A percentile compares a stretch with the other conserved stretches of the same genome.
These are phyloP conservation scores for Taiozyma sp. DNA, from an alignment of 1,139 yeast genomes.

Conservation along the genomic window DNA sequence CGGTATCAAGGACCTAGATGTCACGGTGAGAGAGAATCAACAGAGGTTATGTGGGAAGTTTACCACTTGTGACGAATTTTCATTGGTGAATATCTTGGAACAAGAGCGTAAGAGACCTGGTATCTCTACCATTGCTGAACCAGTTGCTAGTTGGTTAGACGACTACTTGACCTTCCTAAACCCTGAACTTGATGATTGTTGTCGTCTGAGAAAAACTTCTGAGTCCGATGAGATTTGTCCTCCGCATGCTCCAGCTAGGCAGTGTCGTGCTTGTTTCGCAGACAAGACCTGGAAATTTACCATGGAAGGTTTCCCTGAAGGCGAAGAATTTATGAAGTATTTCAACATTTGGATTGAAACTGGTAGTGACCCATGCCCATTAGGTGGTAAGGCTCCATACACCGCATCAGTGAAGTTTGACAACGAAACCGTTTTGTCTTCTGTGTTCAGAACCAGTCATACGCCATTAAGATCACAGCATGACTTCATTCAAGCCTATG, in stretches of 20 bases:
- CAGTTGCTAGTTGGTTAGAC: constrained; percentile 90
- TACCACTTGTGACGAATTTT: constrained; percentile 73
- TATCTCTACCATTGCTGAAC: constrained; percentile 67
- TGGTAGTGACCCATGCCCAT: constrained; percentile 88
- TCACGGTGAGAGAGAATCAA: constrained; percentile 59
- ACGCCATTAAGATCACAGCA: constrained; percentile 73
- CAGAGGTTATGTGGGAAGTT: constrained; percentile 82
- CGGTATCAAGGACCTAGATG: constrained; percentile 62
- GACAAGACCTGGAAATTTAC: constrained; percentile 60
- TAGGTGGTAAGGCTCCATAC: constrained; percentile 95
- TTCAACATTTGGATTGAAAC: constrained; percentile 79
- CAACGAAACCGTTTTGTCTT: constrained; percentile 43
- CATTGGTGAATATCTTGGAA: constrained; percentile 79
- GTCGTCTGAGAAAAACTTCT: constrained; percentile 54
- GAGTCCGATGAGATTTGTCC: constrained; percentile 52
- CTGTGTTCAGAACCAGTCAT: constrained; percentile 80
- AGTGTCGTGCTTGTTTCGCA: constrained; percentile 68
- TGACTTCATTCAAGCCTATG: constrained; percentile 80
- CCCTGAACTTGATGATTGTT: constrained; percentile 84
- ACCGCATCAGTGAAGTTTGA: constrained; percentile 50
- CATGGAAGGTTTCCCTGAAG: constrained; percentile 85
- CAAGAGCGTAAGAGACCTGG: constrained; percentile 73
- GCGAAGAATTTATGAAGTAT: constrained; percentile 65
- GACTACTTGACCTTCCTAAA: constrained; percentile 85
- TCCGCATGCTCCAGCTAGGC: constrained; percentile 64